These are phyloP conservation scores for Leucoagaricus sp. DNA, from an alignment of 1,284 basidiomycete genomes.

Conservation along the genomic window DNA sequence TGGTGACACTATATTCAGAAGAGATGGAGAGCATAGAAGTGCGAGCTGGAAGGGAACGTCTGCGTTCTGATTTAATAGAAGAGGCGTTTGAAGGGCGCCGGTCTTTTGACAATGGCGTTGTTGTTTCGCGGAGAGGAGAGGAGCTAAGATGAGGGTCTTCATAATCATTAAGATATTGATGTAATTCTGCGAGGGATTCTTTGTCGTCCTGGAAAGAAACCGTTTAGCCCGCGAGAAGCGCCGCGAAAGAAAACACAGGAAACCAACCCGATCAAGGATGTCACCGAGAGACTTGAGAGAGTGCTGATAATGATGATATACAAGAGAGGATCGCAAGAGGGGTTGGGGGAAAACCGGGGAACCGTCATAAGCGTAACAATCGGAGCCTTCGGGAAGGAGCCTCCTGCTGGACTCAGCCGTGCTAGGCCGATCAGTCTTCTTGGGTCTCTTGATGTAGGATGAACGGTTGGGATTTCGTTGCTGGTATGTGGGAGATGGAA, in stretches of 20 bases:
- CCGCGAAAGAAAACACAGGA: conserved; percentile 5
- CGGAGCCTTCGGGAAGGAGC: conserved; percentile 41
- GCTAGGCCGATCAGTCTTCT: conserved; percentile 43
- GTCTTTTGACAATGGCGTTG: conserved; percentile 22
- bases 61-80: conserved; percentile 57
- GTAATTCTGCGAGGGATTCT: conserved; percentile 70
- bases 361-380: conserved; percentile 18
- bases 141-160: conserved; percentile 22
- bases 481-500: conserved; percentile 22
- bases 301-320: conserved; percentile 75
- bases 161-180: conserved; percentile 59
- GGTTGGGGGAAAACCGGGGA: neutral
- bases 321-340: conserved; percentile 35
- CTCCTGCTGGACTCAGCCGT: conserved; percentile 58
- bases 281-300: conserved; percentile 76
- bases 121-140: conserved; percentile 20
- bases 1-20: conserved; percentile 44
- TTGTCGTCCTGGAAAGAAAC: conserved; percentile 59
- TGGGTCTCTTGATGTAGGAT: conserved; percentile 48
- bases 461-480: conserved; percentile 50
- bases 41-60: conserved; percentile 67
- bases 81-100: conserved; percentile 39
- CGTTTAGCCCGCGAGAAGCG: conserved; percentile 15
- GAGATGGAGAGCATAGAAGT: conserved; percentile 61
- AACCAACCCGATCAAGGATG: conserved; percentile 71